A percentile compares a stretch with the other conserved stretches of the same genome.
Conservation (phyloP, 140 eudicot species). For the Eryngium alpinum region DNA sequence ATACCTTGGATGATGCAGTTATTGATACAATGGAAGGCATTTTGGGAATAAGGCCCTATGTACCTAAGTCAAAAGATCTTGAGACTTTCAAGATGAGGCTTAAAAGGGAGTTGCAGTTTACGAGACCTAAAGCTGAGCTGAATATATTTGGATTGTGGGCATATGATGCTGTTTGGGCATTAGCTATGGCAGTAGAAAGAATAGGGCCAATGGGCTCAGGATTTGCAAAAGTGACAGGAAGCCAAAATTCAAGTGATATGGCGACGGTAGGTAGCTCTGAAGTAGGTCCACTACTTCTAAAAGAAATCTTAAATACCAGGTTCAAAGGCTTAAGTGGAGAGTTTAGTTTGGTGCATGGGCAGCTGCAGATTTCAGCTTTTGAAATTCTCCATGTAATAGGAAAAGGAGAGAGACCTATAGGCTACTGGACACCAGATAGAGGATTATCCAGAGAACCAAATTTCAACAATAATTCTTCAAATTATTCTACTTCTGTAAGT, state of each 20-base stretch:
- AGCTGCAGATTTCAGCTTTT: background rate
- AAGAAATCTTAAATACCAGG: background rate
- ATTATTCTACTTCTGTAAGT: background rate
- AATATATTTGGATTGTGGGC: background rate
- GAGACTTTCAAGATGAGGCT: background rate
- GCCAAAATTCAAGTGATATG: background rate
- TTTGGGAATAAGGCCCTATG: constrained; percentile 5
- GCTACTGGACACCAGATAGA: background rate
- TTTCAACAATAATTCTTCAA: background rate
- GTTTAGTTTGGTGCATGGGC: background rate
- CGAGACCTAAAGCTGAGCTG: background rate
- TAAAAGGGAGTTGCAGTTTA: background rate
- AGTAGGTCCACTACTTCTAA: background rate
- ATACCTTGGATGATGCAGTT: background rate
- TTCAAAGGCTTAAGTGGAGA: background rate
- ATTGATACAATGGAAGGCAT: constrained; percentile 1
- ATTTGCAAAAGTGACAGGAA: background rate
- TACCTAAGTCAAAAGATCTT: background rate
- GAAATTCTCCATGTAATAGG: background rate
- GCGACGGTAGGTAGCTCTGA: background rate
- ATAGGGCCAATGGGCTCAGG: background rate
- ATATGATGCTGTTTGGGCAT: constrained; percentile 7
- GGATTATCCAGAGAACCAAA: background rate
- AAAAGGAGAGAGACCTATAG: background rate
- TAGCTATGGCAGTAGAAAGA: background rate